phyloP scores from a whole-genome alignment of 2,329 filamentous ascomycete species.

The Pyrenochaeta sp. region DNA sequence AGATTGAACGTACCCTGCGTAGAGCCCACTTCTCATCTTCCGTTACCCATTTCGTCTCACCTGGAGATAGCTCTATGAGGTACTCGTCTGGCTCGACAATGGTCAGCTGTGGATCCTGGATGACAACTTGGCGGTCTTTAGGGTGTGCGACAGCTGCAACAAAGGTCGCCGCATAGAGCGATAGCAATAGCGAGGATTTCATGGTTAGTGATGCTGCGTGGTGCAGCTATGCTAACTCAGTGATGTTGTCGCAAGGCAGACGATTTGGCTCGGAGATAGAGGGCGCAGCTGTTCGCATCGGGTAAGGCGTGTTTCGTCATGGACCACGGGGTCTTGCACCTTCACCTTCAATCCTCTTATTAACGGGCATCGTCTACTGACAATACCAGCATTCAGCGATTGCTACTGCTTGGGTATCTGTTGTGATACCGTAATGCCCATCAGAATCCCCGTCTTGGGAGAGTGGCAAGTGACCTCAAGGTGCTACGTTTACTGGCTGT shows the following conservation, averaged over 20 bases:
- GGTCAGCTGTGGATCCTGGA: conserved; percentile 39
- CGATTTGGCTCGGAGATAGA: conserved; percentile 36
- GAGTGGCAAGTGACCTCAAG: no score
- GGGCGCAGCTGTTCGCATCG: conserved; percentile 11
- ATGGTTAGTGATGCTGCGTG: conserved; percentile 27
- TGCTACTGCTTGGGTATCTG: no score
- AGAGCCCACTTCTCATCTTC: conserved; percentile 96
- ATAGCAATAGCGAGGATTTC: conserved; percentile 46
- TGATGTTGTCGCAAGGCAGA: conserved; percentile 11
- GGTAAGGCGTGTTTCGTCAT: conserved; percentile 18
- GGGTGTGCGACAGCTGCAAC: conserved; percentile 38
- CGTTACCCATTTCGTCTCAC: conserved; percentile 84
- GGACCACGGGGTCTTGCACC: conserved; percentile 8
- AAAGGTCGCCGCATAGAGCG: conserved; percentile 41
- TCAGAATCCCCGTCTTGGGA: no score
- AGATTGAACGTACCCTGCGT: conserved; percentile 69
- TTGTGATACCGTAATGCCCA: no score
- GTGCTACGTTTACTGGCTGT: no score
- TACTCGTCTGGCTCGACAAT: conserved; percentile 45
- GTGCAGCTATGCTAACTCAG: conserved; percentile 9
- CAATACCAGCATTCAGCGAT: no score
- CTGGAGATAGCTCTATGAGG: conserved; percentile 85
- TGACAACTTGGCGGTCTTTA: conserved; percentile 37
- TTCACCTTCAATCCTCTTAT: no score
- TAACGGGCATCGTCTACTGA: no score